Evolutionary conservation across 139 green algal genomes (phyloP).

Genomic region (Microglena sp.): DNA sequence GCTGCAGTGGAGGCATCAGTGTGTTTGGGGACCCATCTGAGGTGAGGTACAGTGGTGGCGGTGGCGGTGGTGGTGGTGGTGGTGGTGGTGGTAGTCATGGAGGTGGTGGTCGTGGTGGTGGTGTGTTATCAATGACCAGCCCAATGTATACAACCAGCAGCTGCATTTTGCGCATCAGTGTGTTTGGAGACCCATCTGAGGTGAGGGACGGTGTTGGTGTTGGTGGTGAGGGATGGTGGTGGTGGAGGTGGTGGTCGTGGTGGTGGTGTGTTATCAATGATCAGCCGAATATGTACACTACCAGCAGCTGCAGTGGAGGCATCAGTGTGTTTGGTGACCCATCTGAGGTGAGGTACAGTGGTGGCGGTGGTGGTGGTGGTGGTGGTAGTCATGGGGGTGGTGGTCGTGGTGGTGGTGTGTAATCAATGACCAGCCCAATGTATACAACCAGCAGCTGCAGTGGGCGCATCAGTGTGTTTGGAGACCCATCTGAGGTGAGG

Average conservation of each 20-base stretch:
- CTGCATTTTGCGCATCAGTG: conserved; percentile 44
- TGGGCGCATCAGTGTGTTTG: too few species aligned
- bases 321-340: conserved; percentile 54
- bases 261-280: conserved; percentile 51
- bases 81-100: not conserved
- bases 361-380: not conserved
- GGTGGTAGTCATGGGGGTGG: not conserved
- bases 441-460: too few species aligned
- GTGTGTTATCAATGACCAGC: conserved; percentile 45
- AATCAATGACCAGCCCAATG: conserved; percentile 55
- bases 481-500: too few species aligned
- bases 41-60: not conserved
- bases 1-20: conserved; percentile 44
- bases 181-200: conserved; percentile 45
- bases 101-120: not conserved
- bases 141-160: conserved; percentile 45
- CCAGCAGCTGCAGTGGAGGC: conserved; percentile 43
- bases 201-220: conserved; percentile 1
- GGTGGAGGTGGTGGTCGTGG: too few species aligned
- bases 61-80: not conserved
- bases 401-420: too few species aligned
- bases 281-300: conserved; percentile 45
- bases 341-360: conserved; percentile 1
- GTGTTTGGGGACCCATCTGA: conserved; percentile 46
- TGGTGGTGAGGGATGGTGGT: not conserved